Base-by-base conservation (phyloP, 1,139 yeast species). In the Scheffersomyces parashehatae region DNA sequence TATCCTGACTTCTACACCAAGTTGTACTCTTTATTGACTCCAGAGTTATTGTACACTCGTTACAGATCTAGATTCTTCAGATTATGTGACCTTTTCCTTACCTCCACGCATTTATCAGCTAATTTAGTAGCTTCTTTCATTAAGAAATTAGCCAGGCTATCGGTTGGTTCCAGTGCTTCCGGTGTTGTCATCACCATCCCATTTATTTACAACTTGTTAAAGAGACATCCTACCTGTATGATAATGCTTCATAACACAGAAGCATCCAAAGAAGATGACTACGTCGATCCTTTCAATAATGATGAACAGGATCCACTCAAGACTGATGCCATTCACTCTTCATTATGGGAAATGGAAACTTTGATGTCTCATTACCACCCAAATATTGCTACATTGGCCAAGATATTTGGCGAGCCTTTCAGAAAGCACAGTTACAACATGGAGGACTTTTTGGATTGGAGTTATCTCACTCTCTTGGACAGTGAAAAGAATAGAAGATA, bases 371-470 rank as follows among this genome's bases (percentile, higher is more conserved):
- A 93, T 63, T 93, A 89, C 59, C 98, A 93, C 65, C 98, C 99
- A 9, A 93, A 93, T 57, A 88, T 95, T 15, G 93, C 97, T 2
- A 87, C 97, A 0, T 72, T 93, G 55, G 97, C 97, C 10, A 85
- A 82, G 60, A 88, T 93, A 34, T 86, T 88, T 60, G 77, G 83
- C 16, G 97, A 93, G 62, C 97, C 97, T 3, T 91, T 93, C 68
- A 81, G 85, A 59, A 95, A 93, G 63, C 85, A 87, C 46, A 79
- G 79, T 54, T 93, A 95, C 64, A 87, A 88, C 59, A 74, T 93
- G 73, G 99, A 93, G 60, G 99, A 93, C 64, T 93, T 93, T 68
- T 70, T 93, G 59, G 97, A 91, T 64, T 93, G 97, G 89, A 83
- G 85, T 44, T 93, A 91, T 60, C 72, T 75, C 43, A 77, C 90